Evolutionary conservation across 768 basidiomycete species (phyloP).

Genomic region (Lactarius tabidus): DNA sequence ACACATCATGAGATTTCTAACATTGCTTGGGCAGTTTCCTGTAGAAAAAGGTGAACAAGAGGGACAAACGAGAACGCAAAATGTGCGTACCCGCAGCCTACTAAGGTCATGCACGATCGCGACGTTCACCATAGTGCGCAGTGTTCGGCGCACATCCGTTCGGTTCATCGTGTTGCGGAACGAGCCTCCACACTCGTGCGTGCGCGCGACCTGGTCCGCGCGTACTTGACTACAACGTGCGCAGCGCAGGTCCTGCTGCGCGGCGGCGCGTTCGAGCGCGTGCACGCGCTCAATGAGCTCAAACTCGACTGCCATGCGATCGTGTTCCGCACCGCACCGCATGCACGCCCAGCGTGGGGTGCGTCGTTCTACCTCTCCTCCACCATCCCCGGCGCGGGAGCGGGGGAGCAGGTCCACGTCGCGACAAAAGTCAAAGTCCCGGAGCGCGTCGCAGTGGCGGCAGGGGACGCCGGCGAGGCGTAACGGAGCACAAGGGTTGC

Average conservation of each 20-base stretch:
- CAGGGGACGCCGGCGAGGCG: conserved; percentile 86
- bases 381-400: conserved; percentile 16
- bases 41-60: background rate
- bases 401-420: conserved; percentile 78
- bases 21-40: conserved; percentile 24
- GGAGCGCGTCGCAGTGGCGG: conserved; percentile 74
- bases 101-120: conserved; percentile 66
- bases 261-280: conserved; percentile 64
- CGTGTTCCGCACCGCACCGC: conserved; percentile 80
- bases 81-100: conserved; percentile 54
- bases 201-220: conserved; percentile 78
- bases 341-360: conserved; percentile 60
- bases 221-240: conserved; percentile 87
- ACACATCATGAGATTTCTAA: conserved; percentile 16
- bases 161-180: conserved; percentile 72
- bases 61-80: background rate
- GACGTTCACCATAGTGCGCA: conserved; percentile 82
- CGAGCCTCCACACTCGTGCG: conserved; percentile 85
- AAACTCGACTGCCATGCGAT: conserved; percentile 83
- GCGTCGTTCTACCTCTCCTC: conserved; percentile 38
- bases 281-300: conserved; percentile 74
- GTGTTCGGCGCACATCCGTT: conserved; percentile 62
- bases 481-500: conserved; percentile 87
- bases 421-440: conserved; percentile 94
- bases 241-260: conserved; percentile 89